Evolutionary conservation across 1,284 basidiomycete genomes (phyloP).

Genomic region (Athelia sp.): DNA sequence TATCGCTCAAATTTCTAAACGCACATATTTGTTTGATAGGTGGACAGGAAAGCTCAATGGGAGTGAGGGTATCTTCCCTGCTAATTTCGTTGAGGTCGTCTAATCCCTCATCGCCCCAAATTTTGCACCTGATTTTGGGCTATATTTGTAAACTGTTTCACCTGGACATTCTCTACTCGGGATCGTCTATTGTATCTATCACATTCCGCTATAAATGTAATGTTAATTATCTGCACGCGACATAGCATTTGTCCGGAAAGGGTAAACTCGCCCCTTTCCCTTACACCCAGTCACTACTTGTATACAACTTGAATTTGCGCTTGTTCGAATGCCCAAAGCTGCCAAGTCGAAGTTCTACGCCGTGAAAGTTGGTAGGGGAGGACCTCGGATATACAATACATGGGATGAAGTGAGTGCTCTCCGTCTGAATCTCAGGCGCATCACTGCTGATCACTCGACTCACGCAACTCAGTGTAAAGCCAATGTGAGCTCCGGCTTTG

Average conservation of each 20-base stretch:
- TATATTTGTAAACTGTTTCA: background rate
- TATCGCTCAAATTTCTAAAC: too few species aligned
- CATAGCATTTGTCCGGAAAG: background rate
- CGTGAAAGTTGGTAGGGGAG: slow-evolving; percentile 46
- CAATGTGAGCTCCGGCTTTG: slow-evolving; percentile 21
- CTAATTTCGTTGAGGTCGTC: slow-evolving; percentile 59
- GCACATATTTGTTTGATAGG: too few species aligned
- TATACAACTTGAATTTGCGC: too few species aligned
- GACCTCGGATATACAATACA: slow-evolving; percentile 44
- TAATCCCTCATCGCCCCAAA: background rate
- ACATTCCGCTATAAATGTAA: background rate
- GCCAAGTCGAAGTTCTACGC: slow-evolving; percentile 48
- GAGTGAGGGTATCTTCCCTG: slow-evolving; percentile 53
- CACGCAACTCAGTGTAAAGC: slow-evolving; percentile 29
- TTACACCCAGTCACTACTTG: too few species aligned
- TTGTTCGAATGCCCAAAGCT: slow-evolving; percentile 26
- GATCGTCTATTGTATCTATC: background rate
- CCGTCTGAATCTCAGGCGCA: background rate
- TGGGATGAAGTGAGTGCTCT: slow-evolving; percentile 47
- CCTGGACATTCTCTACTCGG: background rate
- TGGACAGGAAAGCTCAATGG: slow-evolving; percentile 60
- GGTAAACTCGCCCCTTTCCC: background rate
- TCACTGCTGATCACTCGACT: too few species aligned
- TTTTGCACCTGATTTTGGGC: background rate
- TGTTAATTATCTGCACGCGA: background rate